Evolutionary conservation across 1,284 basidiomycete genomes (phyloP).

Genomic region (Boletus mariae): DNA sequence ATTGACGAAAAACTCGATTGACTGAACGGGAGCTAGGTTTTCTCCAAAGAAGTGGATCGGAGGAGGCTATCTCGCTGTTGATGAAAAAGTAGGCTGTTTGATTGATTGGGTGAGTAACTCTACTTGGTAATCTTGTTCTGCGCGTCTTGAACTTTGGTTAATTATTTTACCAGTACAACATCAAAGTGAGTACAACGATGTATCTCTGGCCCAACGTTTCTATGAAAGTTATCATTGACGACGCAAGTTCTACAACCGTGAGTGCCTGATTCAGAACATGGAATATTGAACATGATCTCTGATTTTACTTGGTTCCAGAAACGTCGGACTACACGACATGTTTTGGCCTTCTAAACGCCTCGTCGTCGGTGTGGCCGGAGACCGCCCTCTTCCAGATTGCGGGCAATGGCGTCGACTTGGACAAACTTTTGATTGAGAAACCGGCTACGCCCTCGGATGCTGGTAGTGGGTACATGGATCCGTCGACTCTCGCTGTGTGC

Average conservation of each 20-base stretch:
- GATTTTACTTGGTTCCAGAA: slow-evolving; percentile 34
- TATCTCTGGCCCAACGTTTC: background rate
- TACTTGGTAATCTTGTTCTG: background rate
- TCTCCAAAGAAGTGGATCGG: slow-evolving; percentile 25
- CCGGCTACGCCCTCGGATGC: slow-evolving; percentile 53
- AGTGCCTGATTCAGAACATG: slow-evolving; percentile 12
- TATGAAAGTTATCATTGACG: slow-evolving; percentile 2
- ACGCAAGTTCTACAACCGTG: slow-evolving; percentile 61
- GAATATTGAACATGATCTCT: background rate
- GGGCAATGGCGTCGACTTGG: slow-evolving; percentile 49
- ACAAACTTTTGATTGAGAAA: slow-evolving; percentile 62
- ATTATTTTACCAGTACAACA: slow-evolving; percentile 37
- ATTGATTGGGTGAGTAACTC: slow-evolving; percentile 46
- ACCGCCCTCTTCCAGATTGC: slow-evolving; percentile 59
- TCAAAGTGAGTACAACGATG: slow-evolving; percentile 35
- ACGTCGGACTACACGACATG: slow-evolving; percentile 45
- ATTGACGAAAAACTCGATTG: background rate
- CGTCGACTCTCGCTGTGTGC: slow-evolving; percentile 2
- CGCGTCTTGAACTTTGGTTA: background rate
- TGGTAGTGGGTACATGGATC: slow-evolving; percentile 32
- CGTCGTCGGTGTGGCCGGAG: slow-evolving; percentile 40
- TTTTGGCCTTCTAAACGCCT: slow-evolving; percentile 38
- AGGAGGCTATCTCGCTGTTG: slow-evolving; percentile 53
- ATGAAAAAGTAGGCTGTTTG: slow-evolving; percentile 51
- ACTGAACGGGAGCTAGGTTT: slow-evolving; percentile 17